Base-by-base conservation (phyloP, 148 eudicot genomes). In the Vaccinium darrowii region DNA sequence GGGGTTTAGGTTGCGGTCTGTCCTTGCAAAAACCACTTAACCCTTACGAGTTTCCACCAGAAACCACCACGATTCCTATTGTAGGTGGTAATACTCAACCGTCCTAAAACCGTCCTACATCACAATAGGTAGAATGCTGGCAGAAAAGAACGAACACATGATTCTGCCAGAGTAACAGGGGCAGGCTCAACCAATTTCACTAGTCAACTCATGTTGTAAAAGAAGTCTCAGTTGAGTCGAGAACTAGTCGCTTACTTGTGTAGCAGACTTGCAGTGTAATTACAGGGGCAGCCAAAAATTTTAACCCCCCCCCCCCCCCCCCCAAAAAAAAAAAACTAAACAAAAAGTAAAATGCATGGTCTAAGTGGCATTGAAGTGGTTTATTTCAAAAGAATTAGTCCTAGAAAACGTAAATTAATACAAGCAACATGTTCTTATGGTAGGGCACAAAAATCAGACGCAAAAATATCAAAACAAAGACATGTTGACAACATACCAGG, bases 401-500 rank as follows among this genome's bases (percentile, higher is more conserved):
- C 50, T 8, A 8, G 19, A 80, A 14, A 76, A 58, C 65, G 67
- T 51, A 18, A 58, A 84, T 63, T 65, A 67, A 67, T 57, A 21
- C 60, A 51, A 58, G 54, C 33, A 60, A 85, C 47, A 81, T 49
- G 4, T 23, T 52, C 65, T 15, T 13, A 4, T 69, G 6, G 71
- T 3, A 73, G 27, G 25, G 7, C 60, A 71, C 43, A 84, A 81
- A 33, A 72, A 3, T 13, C 25, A 49, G 14, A 78, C 7, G 54
- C 75, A 69, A 69, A 1, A 74, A 76, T 18, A 0, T 21, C 14
- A 7, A 8, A 74, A 63, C 15, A 67, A 58, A 15, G 4, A 14
- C 21, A 58, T 58, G 76, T n/a, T 49, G 7, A 21, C 73, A 74
- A 78, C 85, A 81, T 92, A 97, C 99, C 98, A 86, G 99, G 96